Base-by-base conservation (phyloP, 305 asterid genomes). In the Rubia tinctorum region DNA sequence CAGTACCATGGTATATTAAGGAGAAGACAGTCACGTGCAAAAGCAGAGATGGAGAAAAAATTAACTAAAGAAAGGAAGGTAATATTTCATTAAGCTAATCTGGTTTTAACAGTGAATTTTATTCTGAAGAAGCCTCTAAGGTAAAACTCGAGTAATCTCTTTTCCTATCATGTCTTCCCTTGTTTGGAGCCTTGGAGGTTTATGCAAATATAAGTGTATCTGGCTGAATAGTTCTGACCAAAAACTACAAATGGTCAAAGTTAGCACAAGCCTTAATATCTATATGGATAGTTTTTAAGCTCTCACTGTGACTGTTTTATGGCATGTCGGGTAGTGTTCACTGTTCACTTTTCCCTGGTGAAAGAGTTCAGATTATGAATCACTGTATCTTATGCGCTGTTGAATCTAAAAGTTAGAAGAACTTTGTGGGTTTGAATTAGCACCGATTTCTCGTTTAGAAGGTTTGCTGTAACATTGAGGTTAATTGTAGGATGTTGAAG, bases 1-100 rank as follows among this genome's bases (percentile, higher is more conserved):
- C 95, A 91, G 79, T 91, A 91, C 73, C 90, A 85, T 73, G 94
- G 96, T 65, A 91, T 91, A 75, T 75, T 91, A 73, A 86, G 96
- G 84, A 85, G 96, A 80, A 82, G 96, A 77, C 91, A 88, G 74
- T 83, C 85, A 70, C 84, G 97, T 68, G 97, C 97, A 75, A 91
- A 82, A 84, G 97, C 96, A 13, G 96, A 91, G 80, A 69, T 89
- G 82, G 93, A 88, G 51, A 91, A 83, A 85, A 89, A 89, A 78
- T 73, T 79, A 68, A 84, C 85, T 17, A 88, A 89, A 84, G 83
- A 59, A 76, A 85, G 88, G 79, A 89, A 89, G 90, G 97, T 91
- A 85, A 73, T 18, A 47, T 68, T 66, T 63, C 55, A 39, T 55
- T 55, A 20, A 40, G 17, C 22, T 15, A 45, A 15, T 71, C 23